phyloP scores from a whole-genome alignment of 805 yeast species.

The Candida chauliodis region DNA sequence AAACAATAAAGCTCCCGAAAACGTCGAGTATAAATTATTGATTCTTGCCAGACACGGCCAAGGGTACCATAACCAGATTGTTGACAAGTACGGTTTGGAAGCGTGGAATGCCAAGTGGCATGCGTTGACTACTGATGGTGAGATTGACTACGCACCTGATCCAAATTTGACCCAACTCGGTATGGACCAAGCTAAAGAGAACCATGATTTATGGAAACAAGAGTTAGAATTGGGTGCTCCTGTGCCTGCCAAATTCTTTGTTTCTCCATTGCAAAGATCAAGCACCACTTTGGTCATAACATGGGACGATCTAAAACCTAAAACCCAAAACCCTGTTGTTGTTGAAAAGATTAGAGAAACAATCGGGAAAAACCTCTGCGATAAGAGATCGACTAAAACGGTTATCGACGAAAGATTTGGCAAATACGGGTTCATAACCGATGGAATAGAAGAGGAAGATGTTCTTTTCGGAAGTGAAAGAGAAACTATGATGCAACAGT shows the following conservation, averaged over 20 bases:
- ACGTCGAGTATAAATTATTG: constrained; percentile 46
- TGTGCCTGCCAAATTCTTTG: constrained; percentile 52
- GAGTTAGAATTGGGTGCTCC: constrained; percentile 49
- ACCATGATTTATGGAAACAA: constrained; percentile 39
- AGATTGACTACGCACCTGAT: constrained; percentile 56
- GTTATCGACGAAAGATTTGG: constrained; percentile 37
- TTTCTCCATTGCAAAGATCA: constrained; percentile 64
- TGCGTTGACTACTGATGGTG: constrained; percentile 50
- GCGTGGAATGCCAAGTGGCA: constrained; percentile 61
- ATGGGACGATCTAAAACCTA: constrained; percentile 38
- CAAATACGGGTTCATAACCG: constrained; percentile 37
- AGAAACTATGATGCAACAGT: constrained; percentile 49
- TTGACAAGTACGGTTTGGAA: constrained; percentile 50
- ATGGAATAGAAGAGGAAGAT: constrained; percentile 49
- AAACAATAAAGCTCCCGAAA: constrained; percentile 29
- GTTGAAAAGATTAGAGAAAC: constrained; percentile 54
- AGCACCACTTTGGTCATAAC: constrained; percentile 54
- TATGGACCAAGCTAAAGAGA: constrained; percentile 50
- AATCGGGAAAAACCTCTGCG: constrained; percentile 58
- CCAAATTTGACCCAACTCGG: constrained; percentile 58
- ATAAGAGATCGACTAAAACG: constrained; percentile 45
- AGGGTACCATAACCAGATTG: constrained; percentile 60
- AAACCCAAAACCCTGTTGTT: constrained; percentile 28
- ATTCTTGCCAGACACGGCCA: constrained; percentile 68
- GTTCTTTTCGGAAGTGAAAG: constrained; percentile 37